Percentiles rank a stretch among this genome's conserved stretches.
Evolutionary conservation across 805 yeast genomes (phyloP).

Genomic region (Cephaloascus fragrans): DNA sequence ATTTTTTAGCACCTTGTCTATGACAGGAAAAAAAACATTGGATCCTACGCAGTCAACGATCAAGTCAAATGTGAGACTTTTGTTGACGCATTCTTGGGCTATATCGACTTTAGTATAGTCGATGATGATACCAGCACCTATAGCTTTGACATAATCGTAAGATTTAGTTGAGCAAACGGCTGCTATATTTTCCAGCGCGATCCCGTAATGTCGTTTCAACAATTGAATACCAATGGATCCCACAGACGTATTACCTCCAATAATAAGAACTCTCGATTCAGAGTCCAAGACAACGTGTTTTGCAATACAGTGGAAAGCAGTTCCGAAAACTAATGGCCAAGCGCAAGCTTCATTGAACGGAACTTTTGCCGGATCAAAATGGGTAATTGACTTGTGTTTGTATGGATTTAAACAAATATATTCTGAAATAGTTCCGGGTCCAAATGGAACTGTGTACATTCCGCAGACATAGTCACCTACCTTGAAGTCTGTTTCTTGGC

Average conservation of each 20-base stretch:
- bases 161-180: conserved; percentile 47
- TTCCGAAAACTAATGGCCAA: conserved; percentile 52
- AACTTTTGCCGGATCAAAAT: conserved; percentile 37
- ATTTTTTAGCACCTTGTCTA: conserved; percentile 26
- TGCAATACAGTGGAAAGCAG: conserved; percentile 40
- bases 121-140: conserved; percentile 52
- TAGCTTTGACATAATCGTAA: conserved; percentile 24
- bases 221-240: conserved; percentile 49
- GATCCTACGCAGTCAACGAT: conserved; percentile 63
- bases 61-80: conserved; percentile 38
- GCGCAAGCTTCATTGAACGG: conserved; percentile 52
- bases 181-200: conserved; percentile 39
- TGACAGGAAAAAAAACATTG: conserved; percentile 32
- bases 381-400: conserved; percentile 19
- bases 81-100: conserved; percentile 22
- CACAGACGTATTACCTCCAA: conserved; percentile 71
- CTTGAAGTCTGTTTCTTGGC: conserved; percentile 10
- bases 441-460: conserved; percentile 7
- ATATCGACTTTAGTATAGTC: conserved; percentile 41
- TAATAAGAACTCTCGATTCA: conserved; percentile 42
- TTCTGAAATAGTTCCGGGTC: conserved; percentile 35
- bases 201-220: conserved; percentile 30
- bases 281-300: conserved; percentile 22
- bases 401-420: conserved; percentile 31
- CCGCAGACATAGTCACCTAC: conserved; percentile 23